Percentiles rank a stretch among this genome's conserved stretches.
Conservation (phyloP, 306 rosid species). For the Corylus heterophylla region DNA sequence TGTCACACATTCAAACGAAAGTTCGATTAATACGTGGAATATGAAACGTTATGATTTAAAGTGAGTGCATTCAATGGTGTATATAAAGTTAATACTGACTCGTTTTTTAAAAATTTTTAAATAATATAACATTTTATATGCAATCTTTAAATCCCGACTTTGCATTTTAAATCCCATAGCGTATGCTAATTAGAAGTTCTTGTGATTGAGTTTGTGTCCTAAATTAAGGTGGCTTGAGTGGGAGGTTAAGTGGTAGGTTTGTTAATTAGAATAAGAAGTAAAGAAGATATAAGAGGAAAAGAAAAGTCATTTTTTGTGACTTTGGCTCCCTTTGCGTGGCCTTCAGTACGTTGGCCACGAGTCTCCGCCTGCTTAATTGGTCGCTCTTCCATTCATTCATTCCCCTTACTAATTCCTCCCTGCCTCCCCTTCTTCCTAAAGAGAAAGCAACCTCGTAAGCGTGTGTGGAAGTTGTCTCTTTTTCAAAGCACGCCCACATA, state of each 20-base stretch:
- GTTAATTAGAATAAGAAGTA: background rate
- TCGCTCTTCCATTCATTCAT: background rate
- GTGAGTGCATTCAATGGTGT: no score
- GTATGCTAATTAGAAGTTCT: background rate
- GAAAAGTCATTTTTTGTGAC: conserved; percentile 6
- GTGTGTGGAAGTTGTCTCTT: conserved; percentile 43
- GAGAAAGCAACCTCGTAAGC: conserved; percentile 22
- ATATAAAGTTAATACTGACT: no score
- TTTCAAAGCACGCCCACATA: conserved; percentile 30
- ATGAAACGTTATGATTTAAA: no score
- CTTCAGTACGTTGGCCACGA: conserved; percentile 27
- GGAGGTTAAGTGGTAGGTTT: conserved; percentile 3
- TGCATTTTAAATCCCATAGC: no score
- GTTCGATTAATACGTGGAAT: no score
- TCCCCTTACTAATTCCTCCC: conserved; percentile 5
- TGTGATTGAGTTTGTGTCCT: conserved; percentile 19
- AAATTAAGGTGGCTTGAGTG: conserved; percentile 15
- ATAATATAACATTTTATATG: no score
- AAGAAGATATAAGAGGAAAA: conserved; percentile 46
- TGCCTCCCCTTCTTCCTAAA: conserved; percentile 6
- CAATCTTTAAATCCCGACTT: no score
- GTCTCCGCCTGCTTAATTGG: conserved; percentile 6
- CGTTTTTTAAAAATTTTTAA: no score
- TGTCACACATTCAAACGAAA: no score
- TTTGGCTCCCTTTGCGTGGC: no score